Evolutionary conservation across 306 rosid species (phyloP).

Genomic region (Quercus variabilis): DNA sequence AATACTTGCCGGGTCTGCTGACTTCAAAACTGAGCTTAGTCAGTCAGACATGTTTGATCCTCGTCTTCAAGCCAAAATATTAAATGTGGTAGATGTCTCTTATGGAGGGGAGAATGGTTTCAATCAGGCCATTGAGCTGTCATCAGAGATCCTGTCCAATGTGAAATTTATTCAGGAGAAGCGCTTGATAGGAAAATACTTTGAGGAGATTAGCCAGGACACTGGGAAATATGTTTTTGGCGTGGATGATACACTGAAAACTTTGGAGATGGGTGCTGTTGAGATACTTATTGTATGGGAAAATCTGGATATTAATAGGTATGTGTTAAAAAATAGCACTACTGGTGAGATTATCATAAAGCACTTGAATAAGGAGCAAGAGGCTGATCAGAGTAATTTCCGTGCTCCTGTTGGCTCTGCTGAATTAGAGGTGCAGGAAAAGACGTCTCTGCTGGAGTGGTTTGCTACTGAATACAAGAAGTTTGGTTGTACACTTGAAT

Average conservation of each 20-base stretch:
- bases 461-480: constrained; percentile 75
- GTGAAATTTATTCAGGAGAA: constrained; percentile 92
- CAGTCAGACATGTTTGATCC: constrained; percentile 95
- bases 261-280: constrained; percentile 90
- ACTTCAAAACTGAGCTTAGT: constrained; percentile 89
- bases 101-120: constrained; percentile 91
- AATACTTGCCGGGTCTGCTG: constrained; percentile 89
- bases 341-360: constrained; percentile 60
- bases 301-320: constrained; percentile 70
- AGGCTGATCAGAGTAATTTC: constrained; percentile 53
- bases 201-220: constrained; percentile 90
- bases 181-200: constrained; percentile 75
- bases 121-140: constrained; percentile 82
- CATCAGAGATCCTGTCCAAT: constrained; percentile 71
- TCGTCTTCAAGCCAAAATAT: constrained; percentile 75
- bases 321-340: constrained; percentile 45
- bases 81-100: constrained; percentile 88
- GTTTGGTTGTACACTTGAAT: constrained; percentile 80
- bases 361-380: constrained; percentile 76
- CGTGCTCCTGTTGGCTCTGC: constrained; percentile 30
- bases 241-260: constrained; percentile 81
- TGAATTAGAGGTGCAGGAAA: constrained; percentile 83
- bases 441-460: constrained; percentile 78
- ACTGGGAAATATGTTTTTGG: constrained; percentile 90
- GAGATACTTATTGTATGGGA: constrained; percentile 88